Conservation (phyloP, 78 protist species). For the Dictyostelium capitatum region DNA sequence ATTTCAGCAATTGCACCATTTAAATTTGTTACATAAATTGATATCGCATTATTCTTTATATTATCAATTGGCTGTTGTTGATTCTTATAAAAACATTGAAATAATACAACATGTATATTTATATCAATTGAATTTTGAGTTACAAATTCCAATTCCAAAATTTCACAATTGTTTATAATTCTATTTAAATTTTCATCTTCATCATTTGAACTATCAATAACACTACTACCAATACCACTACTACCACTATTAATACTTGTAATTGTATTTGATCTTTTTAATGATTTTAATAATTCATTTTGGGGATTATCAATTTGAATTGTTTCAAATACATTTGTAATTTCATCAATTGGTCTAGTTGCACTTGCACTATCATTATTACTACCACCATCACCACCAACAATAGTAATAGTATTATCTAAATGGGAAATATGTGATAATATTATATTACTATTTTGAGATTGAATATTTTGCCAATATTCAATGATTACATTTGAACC, state of each 20-base stretch:
- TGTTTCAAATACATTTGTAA: neutral
- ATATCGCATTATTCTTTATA: neutral
- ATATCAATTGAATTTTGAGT: constrained; percentile 12
- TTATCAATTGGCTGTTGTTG: neutral
- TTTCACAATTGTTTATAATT: neutral
- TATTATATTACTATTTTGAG: neutral
- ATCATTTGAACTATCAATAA: neutral
- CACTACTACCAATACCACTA: neutral
- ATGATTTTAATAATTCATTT: neutral
- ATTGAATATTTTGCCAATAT: constrained; percentile 17
- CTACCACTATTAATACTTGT: too few relatives aligned
- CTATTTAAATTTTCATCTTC: neutral
- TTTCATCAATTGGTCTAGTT: neutral
- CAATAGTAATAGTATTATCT: too few relatives aligned
- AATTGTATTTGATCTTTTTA: neutral
- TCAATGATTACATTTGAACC: neutral
- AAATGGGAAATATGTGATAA: constrained; percentile 13
- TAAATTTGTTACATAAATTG: constrained; percentile 8
- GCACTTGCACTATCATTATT: neutral
- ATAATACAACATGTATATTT: neutral
- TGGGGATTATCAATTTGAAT: neutral
- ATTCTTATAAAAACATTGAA: constrained; percentile 12
- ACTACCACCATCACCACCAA: too few relatives aligned
- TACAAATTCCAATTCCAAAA: neutral
- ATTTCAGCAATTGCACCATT: constrained; percentile 22